phyloP scores from a whole-genome alignment of 2,329 filamentous ascomycete genomes.

The Acrodontium crateriforme region DNA sequence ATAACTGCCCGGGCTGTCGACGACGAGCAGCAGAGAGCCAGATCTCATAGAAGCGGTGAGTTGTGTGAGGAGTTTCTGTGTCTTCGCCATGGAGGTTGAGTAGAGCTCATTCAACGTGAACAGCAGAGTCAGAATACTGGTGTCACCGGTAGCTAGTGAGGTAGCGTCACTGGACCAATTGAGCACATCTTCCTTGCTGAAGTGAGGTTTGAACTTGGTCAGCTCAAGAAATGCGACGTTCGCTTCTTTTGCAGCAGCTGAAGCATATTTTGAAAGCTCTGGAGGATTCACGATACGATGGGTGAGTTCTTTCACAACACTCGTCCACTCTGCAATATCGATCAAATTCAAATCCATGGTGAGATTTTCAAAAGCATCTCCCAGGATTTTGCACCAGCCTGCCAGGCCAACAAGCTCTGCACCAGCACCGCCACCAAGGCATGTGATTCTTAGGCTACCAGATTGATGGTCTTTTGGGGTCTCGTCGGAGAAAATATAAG shows the following conservation, averaged over 20 bases:
- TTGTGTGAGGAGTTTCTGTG: constrained; percentile 60
- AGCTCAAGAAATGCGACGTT: constrained; percentile 25
- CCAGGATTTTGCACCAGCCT: constrained; percentile 28
- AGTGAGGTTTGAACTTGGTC: constrained; percentile 24
- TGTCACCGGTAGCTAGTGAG: constrained; percentile 17
- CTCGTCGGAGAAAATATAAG: constrained; percentile 5
- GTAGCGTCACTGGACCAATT: constrained; percentile 21
- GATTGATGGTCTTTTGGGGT: neutral
- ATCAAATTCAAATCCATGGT: constrained; percentile 47
- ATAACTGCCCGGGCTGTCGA: constrained; percentile 90
- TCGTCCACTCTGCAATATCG: constrained; percentile 68
- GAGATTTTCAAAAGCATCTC: too few species aligned
- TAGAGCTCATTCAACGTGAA: constrained; percentile 97
- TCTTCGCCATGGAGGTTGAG: constrained; percentile 56
- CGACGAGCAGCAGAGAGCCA: constrained; percentile 62
- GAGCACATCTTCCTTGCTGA: constrained; percentile 40
- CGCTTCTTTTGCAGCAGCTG: constrained; percentile 28
- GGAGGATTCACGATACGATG: constrained; percentile 39
- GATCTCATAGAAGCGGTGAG: constrained; percentile 45
- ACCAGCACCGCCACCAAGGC: constrained; percentile 51
- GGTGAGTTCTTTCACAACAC: constrained; percentile 46
- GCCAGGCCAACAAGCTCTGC: constrained; percentile 53
- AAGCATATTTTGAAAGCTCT: constrained; percentile 34
- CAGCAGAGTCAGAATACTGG: constrained; percentile 59
- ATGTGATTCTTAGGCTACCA: constrained; percentile 28